phyloP scores from a whole-genome alignment of 202 grass and related monocot genomes.

The Zoysia matrella region DNA sequence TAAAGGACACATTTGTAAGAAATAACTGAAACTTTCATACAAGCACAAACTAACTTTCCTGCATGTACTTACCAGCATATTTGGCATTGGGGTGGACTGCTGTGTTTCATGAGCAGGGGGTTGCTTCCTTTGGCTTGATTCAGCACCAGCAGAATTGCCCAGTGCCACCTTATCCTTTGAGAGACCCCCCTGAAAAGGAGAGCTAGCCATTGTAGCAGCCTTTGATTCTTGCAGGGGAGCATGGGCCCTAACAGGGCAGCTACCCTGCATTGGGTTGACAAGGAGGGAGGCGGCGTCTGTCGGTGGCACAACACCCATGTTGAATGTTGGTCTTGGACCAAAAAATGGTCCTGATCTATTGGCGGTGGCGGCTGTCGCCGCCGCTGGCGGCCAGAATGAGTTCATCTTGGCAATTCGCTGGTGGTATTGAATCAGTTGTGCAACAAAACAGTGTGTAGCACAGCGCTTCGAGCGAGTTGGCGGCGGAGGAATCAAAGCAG shows the following conservation, averaged over 20 bases:
- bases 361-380: constrained; percentile 26
- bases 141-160: constrained; percentile 47
- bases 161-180: constrained; percentile 62
- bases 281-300: constrained; percentile 61
- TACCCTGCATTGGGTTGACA: constrained; percentile 73
- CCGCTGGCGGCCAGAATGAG: constrained; percentile 61
- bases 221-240: constrained; percentile 68
- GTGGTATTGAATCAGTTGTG: constrained; percentile 73
- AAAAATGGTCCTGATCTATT: constrained; percentile 56
- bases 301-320: constrained; percentile 64
- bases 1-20: background rate
- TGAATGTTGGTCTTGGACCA: constrained; percentile 67
- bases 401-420: constrained; percentile 79
- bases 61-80: constrained; percentile 49
- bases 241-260: constrained; percentile 65
- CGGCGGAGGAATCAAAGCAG: constrained; percentile 52
- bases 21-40: background rate
- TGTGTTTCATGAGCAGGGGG: constrained; percentile 67
- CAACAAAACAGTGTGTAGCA: constrained; percentile 86
- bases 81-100: constrained; percentile 59
- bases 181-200: constrained; percentile 52
- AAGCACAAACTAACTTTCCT: background rate
- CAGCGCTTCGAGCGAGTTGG: constrained; percentile 71
- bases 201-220: constrained; percentile 34
- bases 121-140: constrained; percentile 75